A percentile compares a stretch with the other conserved stretches of the same genome.
These are phyloP conservation scores for Paxillus involutus DNA, from an alignment of 768 basidiomycete genomes.

Conservation along the genomic window DNA sequence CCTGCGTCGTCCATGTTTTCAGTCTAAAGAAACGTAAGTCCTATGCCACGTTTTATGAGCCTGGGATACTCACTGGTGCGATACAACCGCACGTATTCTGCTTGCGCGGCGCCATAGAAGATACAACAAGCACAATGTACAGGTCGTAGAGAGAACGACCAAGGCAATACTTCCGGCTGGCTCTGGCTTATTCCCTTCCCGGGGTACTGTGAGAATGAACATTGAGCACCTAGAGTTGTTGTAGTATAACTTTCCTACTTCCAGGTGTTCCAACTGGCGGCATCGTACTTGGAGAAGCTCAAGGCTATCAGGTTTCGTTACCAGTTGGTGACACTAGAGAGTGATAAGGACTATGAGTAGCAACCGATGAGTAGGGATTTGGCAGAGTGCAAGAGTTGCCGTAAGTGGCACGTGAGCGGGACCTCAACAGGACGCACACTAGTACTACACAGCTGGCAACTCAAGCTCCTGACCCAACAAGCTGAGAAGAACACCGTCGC, in stretches of 20 bases:
- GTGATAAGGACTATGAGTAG: background rate
- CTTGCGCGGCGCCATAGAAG: constrained; percentile 64
- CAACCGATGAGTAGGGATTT: background rate
- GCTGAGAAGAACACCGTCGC: no score
- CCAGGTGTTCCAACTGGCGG: constrained; percentile 21
- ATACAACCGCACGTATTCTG: constrained; percentile 54
- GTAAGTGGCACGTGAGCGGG: background rate
- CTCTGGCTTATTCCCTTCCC: constrained; percentile 57
- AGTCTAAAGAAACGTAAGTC: constrained; percentile 39
- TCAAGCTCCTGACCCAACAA: no score
- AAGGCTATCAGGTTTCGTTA: background rate
- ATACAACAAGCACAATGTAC: constrained; percentile 56
- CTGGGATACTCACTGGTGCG: constrained; percentile 51
- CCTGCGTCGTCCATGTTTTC: constrained; percentile 50
- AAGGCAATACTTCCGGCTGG: constrained; percentile 59
- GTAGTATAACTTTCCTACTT: constrained; percentile 13
- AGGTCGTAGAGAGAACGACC: constrained; percentile 57
- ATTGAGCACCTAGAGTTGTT: no score
- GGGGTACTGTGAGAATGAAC: constrained; percentile 46
- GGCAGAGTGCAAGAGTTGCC: background rate
- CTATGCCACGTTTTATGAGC: background rate
- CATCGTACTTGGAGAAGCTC: constrained; percentile 11
- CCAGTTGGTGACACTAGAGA: background rate
- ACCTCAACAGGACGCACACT: no score
- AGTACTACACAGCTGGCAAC: no score